A percentile compares a stretch with the other conserved stretches of the same genome.
Conservation (phyloP, 2,329 filamentous ascomycete genomes). For the Claviceps africana region DNA sequence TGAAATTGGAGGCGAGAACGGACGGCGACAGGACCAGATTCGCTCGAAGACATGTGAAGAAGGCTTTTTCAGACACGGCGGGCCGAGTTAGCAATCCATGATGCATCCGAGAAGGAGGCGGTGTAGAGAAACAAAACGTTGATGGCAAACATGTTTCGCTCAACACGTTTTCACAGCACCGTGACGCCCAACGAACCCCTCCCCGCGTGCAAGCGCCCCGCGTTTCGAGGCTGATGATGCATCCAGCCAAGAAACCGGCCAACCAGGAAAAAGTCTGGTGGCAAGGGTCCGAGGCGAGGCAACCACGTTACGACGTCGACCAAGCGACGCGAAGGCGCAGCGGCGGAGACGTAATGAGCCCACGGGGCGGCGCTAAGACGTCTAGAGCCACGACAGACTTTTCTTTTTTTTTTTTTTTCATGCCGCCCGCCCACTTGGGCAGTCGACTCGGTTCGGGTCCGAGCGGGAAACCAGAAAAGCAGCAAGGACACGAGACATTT, state of each 20-base stretch:
- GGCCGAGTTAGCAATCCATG: not conserved
- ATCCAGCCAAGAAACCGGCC: not conserved
- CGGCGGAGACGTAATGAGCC: too few relatives aligned
- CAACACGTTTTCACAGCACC: not conserved
- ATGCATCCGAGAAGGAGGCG: too few relatives aligned
- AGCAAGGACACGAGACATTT: not conserved
- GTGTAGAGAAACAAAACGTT: not conserved
- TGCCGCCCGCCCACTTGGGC: not conserved
- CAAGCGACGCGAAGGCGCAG: too few relatives aligned
- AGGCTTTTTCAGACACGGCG: conserved; percentile 46
- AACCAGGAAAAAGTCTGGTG: too few relatives aligned
- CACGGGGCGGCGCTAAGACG: too few relatives aligned
- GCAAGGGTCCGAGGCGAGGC: too few relatives aligned
- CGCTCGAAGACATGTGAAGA: conserved; percentile 68
- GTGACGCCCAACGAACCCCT: not conserved
- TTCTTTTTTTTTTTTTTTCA: too few relatives aligned
- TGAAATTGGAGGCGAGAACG: conserved; percentile 47
- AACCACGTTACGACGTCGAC: too few relatives aligned
- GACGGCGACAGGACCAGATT: conserved; percentile 58
- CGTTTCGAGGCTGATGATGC: not conserved
- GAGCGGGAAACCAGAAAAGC: not conserved
- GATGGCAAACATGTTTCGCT: not conserved
- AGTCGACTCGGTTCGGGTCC: not conserved
- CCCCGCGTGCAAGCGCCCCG: not conserved
- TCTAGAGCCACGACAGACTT: too few relatives aligned